Base-by-base conservation (phyloP, 2,329 filamentous ascomycete genomes). In the Scytalidium lignicola region DNA sequence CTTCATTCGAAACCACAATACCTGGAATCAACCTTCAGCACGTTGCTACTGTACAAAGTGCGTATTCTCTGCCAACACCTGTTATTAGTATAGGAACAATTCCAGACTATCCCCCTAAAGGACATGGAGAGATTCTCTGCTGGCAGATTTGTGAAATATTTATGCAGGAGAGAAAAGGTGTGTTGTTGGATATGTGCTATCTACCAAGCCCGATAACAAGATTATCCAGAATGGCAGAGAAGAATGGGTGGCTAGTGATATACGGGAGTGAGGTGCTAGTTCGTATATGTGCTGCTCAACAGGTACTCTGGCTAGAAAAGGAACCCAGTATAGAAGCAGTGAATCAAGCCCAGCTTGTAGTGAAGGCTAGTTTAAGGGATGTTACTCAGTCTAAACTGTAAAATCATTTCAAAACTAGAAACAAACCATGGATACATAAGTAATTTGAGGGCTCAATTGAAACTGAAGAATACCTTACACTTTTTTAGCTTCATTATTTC, bases 111-210 rank as follows among this genome's bases (percentile, higher is more conserved):
- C n/a, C 18, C 21, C 45, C 45, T 10, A 22, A 41, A 19, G 21
- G 18, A 12, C 13, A 28, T 10, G 29, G 32, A 22, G 45, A 47
- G 32, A 47, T 21, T 22, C 15, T 42, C 9, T 18, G 19, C 20
- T 23, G 45, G 21, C 29, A 41, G 7, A 47, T 47, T 41, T 2
- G 19, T 9, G 15, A 22, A 20, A 17, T 41, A 4, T n/a, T 39
- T 32, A 13, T 21, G 18, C 18, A 15, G 21, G 37, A 41, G 41
- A 18, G 3, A 20, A 21, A 10, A 23, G 45, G 45, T 3, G 9
- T 13, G 18, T 10, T 47, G 12, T 20, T 47, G 19, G 45, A 47
- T 22, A 47, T 47, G 45, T 47, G 45, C 22, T 47, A 47, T 47
- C 45, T 22, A 9, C 45, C 45, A 9, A 26, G 23, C 10, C 29